These are phyloP conservation scores for Pachysandra terminalis DNA, from an alignment of 164 flowering plant species.

Conservation along the genomic window DNA sequence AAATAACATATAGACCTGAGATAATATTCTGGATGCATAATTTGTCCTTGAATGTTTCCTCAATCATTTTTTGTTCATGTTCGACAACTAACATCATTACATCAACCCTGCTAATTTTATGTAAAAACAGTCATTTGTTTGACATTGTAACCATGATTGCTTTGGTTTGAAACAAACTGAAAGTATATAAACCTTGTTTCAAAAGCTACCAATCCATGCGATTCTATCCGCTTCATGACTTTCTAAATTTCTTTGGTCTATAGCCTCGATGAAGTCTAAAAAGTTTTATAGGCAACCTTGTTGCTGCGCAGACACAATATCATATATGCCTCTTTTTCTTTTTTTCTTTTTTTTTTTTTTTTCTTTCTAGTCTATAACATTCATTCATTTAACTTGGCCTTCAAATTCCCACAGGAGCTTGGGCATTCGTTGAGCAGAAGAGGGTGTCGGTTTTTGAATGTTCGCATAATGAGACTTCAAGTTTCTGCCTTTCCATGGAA, in stretches of 20 bases:
- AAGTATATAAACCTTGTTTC: neutral
- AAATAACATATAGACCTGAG: neutral
- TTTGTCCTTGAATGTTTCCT: neutral
- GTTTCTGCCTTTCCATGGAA: slow-evolving; percentile 10
- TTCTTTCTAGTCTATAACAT: neutral
- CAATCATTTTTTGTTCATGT: neutral
- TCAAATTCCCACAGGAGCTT: slow-evolving; percentile 33
- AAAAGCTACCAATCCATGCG: neutral
- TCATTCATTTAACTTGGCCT: neutral
- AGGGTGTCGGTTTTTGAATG: slow-evolving; percentile 1
- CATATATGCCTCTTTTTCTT: too few species aligned
- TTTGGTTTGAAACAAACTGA: neutral
- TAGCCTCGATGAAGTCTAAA: too few species aligned
- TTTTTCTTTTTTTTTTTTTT: neutral
- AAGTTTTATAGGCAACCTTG: too few species aligned
- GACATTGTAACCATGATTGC: neutral
- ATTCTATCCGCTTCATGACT: neutral
- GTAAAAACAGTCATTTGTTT: too few species aligned
- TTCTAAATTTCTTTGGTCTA: neutral
- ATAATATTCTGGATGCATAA: neutral
- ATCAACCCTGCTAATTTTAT: too few species aligned
- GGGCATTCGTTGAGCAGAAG: slow-evolving; percentile 39
- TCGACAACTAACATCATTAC: too few species aligned
- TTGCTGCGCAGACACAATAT: neutral
- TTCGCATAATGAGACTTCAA: neutral